Evolutionary conservation across 108 stramenopile species (phyloP).

Genomic region (Aurantiochytrium sp.): DNA sequence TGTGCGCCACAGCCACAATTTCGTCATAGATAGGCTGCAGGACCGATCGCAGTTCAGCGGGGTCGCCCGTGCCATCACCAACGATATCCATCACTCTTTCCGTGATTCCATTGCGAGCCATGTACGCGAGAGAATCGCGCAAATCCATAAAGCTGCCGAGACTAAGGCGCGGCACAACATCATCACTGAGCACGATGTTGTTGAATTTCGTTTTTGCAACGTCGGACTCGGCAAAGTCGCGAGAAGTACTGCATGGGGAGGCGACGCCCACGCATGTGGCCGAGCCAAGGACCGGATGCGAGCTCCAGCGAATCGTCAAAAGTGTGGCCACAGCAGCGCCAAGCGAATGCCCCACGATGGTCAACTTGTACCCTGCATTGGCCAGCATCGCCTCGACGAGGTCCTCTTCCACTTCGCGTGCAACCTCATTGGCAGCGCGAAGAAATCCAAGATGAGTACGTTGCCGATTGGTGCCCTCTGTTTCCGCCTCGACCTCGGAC

Average conservation of each 20-base stretch:
- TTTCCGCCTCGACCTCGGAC: background rate
- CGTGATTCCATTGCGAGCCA: background rate
- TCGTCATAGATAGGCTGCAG: background rate
- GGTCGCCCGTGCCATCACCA: background rate
- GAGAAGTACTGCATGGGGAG: background rate
- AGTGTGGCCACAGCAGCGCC: background rate
- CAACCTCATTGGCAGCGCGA: background rate
- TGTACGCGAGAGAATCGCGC: background rate
- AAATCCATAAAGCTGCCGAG: background rate
- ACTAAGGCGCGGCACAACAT: background rate
- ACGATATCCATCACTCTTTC: background rate
- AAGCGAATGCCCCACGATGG: background rate
- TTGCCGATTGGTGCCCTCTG: background rate
- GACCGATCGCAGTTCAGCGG: background rate
- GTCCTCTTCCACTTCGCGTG: background rate
- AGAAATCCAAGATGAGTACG: background rate
- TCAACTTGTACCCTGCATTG: background rate
- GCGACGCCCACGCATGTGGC: background rate
- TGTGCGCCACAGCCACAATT: background rate
- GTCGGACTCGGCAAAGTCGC: background rate
- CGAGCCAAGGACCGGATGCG: background rate
- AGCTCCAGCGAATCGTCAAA: background rate
- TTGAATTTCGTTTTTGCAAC: background rate
- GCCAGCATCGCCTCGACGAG: background rate
- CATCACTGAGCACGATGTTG: background rate